These are phyloP conservation scores for Colletotrichum sp. DNA, from an alignment of 2,329 filamentous ascomycete genomes.

Conservation along the genomic window DNA sequence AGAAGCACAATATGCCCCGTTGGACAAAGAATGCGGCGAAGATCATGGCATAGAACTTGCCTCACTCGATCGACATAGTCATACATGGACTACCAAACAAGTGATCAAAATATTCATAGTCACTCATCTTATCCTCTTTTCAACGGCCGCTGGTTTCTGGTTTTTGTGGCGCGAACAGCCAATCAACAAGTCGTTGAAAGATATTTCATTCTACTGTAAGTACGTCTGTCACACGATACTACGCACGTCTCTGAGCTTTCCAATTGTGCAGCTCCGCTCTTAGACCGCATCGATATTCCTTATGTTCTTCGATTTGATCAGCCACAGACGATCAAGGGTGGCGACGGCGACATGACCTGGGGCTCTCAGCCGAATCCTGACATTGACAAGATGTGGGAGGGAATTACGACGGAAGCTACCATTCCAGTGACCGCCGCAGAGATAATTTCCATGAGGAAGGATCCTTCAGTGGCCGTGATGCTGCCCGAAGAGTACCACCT, in stretches of 20 bases:
- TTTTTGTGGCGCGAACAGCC: neutral
- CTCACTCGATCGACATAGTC: neutral
- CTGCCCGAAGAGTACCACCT: neutral
- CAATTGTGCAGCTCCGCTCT: neutral
- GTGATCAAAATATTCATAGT: neutral
- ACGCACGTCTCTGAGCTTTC: neutral
- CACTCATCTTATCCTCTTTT: neutral
- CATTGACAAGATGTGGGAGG: slow-evolving; percentile 6
- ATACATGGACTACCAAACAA: neutral
- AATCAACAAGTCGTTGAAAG: neutral
- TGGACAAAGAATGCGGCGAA: neutral
- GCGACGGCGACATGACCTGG: neutral
- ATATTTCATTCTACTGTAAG: neutral
- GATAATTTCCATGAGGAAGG: neutral
- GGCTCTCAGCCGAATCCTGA: neutral
- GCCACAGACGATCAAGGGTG: neutral
- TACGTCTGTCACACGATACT: neutral
- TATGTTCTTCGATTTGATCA: neutral
- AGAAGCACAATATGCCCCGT: neutral
- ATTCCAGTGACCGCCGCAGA: neutral
- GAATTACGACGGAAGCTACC: neutral
- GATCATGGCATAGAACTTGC: neutral
- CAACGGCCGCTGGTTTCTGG: neutral
- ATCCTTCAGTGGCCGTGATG: neutral
- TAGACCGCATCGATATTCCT: neutral